Base-by-base conservation (phyloP, 2,329 filamentous ascomycete genomes). In the Aotearoamyces nothofagi region DNA sequence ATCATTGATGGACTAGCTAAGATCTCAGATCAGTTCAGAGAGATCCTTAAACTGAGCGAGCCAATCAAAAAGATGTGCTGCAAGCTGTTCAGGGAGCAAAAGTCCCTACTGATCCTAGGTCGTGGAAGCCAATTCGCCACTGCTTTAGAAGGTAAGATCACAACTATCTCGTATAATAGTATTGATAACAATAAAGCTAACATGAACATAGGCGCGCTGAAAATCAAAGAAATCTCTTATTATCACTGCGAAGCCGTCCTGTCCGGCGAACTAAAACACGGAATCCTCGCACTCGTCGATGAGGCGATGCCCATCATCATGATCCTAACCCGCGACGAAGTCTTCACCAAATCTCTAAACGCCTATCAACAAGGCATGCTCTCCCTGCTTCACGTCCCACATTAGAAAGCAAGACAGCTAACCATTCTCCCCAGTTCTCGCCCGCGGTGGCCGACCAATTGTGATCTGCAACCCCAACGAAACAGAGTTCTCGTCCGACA, bases 181-280 rank as follows among this genome's bases (percentile, higher is more conserved):
- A n/a, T n/a, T n/a, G n/a, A n/a, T n/a, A n/a, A n/a, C n/a, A n/a
- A n/a, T n/a, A n/a, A n/a, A n/a, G n/a, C n/a, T n/a, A n/a, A n/a
- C n/a, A n/a, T n/a, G n/a, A n/a, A n/a, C n/a, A n/a, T n/a, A n/a
- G n/a, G n/a, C n/a, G 90, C 90, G 27, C 68, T 98, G 45, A 98
- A 98, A 69, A 98, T 98, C 60, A 98, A 98, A 72, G 90, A 98
- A 63, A 98, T 98, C 49, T 96, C 87, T 11, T 98, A 98, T 60
- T 80, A 98, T 35, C 90, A 98, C 60, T 98, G 90, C 58, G 90
- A 98, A 63, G 90, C 90, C 45, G 90, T 98, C 65, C 98, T 98
- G 90, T 96, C 90, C 40, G 90, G 90, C 58, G 90, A 98, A 63
- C 71, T 98, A 47, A 98, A 98, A 73, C 90, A 98, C 58, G 90